Percentiles rank a stretch among this genome's conserved stretches.
Evolutionary conservation across 1,284 basidiomycete species (phyloP).

Genomic region (Malassezia brasiliensis): DNA sequence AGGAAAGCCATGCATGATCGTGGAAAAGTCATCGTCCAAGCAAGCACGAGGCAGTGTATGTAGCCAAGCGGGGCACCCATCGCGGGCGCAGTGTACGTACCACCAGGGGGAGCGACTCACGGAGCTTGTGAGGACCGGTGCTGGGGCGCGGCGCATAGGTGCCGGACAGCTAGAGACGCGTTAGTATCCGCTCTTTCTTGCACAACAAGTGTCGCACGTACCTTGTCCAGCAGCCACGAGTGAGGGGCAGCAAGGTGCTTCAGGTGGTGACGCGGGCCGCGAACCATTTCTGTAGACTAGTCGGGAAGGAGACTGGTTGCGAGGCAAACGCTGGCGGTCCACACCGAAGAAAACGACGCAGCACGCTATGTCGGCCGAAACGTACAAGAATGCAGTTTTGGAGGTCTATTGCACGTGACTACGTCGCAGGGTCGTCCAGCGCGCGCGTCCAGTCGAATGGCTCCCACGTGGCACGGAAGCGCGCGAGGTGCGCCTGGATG

Average conservation of each 20-base stretch:
- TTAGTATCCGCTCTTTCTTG: background rate
- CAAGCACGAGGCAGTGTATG: background rate
- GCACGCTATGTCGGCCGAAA: constrained; percentile 12
- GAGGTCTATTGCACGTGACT: constrained; percentile 13
- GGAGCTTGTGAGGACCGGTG: constrained; percentile 96
- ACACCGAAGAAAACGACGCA: constrained; percentile 17
- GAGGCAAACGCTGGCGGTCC: background rate
- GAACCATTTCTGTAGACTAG: constrained; percentile 33
- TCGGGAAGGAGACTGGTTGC: constrained; percentile 12
- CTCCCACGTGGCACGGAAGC: constrained; percentile 57
- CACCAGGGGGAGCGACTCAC: constrained; percentile 69
- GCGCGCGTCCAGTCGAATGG: constrained; percentile 49
- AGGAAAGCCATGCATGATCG: constrained; percentile 23
- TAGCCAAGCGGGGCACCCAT: background rate
- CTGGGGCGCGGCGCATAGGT: constrained; percentile 95
- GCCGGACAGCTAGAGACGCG: constrained; percentile 60
- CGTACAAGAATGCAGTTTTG: constrained; percentile 11
- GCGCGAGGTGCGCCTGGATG: constrained; percentile 55
- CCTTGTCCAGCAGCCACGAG: constrained; percentile 98
- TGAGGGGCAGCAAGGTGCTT: constrained; percentile 95
- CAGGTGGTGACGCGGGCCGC: constrained; percentile 99
- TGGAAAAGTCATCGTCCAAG: constrained; percentile 9
- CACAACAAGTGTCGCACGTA: background rate
- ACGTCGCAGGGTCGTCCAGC: constrained; percentile 13
- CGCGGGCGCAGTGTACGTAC: constrained; percentile 32